Conservation (phyloP, 805 yeast species). For the Myxozyma sirexii region DNA sequence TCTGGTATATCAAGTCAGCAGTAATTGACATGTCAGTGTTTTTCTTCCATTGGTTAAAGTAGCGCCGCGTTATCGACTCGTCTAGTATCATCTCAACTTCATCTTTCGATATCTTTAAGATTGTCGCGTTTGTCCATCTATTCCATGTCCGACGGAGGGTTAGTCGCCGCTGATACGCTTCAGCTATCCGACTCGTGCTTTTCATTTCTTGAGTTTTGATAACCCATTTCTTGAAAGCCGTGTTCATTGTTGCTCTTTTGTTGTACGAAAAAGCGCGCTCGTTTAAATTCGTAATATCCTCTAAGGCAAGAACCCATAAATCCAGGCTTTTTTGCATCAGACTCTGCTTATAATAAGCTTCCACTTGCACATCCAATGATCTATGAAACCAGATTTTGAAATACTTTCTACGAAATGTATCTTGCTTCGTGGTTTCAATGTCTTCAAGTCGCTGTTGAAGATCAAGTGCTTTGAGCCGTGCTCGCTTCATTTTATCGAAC, state of each 20-base stretch:
- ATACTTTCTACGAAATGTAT: neutral
- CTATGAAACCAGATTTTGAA: slow-evolving; percentile 11
- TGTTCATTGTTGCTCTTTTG: neutral
- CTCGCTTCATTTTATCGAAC: neutral
- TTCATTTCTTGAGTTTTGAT: neutral
- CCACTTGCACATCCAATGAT: slow-evolving; percentile 1
- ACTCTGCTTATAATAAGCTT: neutral
- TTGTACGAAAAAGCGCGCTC: slow-evolving; percentile 11
- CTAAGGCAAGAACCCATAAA: slow-evolving; percentile 6
- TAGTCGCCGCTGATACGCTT: slow-evolving; percentile 14
- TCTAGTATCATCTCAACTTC: neutral
- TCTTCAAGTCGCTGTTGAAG: neutral
- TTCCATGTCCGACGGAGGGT: slow-evolving; percentile 14
- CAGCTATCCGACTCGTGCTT: slow-evolving; percentile 11
- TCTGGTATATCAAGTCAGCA: slow-evolving; percentile 19
- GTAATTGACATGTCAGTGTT: neutral
- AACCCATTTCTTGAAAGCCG: slow-evolving; percentile 5
- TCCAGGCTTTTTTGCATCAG: slow-evolving; percentile 4
- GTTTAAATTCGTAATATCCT: slow-evolving; percentile 1
- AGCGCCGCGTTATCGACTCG: neutral
- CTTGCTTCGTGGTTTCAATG: neutral
- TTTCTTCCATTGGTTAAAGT: slow-evolving; percentile 9
- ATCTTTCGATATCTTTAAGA: neutral
- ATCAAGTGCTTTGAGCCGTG: neutral
- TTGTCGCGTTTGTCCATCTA: slow-evolving; percentile 7